Evolutionary conservation across 2,329 filamentous ascomycete species (phyloP).

Genomic region (Spiromastix sp.): DNA sequence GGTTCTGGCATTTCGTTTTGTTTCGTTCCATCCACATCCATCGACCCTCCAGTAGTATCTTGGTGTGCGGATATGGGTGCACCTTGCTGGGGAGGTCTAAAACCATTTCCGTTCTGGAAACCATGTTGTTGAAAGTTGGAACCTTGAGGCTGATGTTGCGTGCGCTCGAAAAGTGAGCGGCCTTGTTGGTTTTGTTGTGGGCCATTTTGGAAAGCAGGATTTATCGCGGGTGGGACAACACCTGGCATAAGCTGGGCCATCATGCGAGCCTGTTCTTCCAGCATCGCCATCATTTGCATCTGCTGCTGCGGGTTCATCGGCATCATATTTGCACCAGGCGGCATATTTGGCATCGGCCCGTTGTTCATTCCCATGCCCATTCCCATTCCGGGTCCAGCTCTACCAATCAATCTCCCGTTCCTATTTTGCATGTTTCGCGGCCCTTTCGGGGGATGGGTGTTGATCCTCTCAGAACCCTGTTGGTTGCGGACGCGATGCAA

Average conservation of each 20-base stretch:
- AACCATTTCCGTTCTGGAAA: slow-evolving; percentile 1
- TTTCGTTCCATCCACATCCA: slow-evolving; percentile 18
- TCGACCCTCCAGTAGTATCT: slow-evolving; percentile 28
- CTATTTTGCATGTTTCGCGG: slow-evolving; percentile 46
- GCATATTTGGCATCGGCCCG: slow-evolving; percentile 26
- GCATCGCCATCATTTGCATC: slow-evolving; percentile 63
- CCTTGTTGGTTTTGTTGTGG: slow-evolving; percentile 32
- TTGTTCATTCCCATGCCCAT: slow-evolving; percentile 17
- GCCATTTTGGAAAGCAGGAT: slow-evolving; percentile 42
- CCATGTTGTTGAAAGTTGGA: slow-evolving; percentile 6
- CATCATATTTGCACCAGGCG: slow-evolving; percentile 39
- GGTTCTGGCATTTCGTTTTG: slow-evolving; percentile 41
- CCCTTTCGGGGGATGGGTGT: slow-evolving; percentile 65
- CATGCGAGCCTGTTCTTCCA: slow-evolving; percentile 80
- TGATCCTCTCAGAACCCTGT: slow-evolving; percentile 68
- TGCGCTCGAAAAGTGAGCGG: slow-evolving; percentile 65
- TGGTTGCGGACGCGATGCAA: slow-evolving; percentile 70
- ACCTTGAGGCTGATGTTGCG: slow-evolving; percentile 36
- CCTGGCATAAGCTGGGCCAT: slow-evolving; percentile 62
- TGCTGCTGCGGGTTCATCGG: slow-evolving; percentile 57
- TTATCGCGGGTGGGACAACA: slow-evolving; percentile 42
- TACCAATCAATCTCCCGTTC: slow-evolving; percentile 37
- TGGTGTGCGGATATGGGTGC: slow-evolving; percentile 17
- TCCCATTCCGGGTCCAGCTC: slow-evolving; percentile 32
- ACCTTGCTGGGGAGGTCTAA: slow-evolving; percentile 7